Percentiles rank a stretch among this genome's conserved stretches.
Conservation (phyloP, 352 stramenopile species). For the Pythium coloratum region DNA sequence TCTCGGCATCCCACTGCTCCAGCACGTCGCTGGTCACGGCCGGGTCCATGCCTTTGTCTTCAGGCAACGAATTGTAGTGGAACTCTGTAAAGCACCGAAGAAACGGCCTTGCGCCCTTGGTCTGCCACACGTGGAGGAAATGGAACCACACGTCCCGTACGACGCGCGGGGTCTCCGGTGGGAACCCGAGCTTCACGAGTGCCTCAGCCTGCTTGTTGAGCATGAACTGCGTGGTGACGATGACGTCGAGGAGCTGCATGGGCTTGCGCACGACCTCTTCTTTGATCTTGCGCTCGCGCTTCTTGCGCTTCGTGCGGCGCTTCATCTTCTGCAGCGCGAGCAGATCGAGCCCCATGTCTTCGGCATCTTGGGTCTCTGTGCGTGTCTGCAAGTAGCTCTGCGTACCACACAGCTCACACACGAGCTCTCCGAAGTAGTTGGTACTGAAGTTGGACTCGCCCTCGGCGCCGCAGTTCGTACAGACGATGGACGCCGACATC, state of each 20-base stretch:
- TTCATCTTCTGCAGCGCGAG: slow-evolving; percentile 35
- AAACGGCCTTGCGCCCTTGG: slow-evolving; percentile 55
- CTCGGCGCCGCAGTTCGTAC: slow-evolving; percentile 69
- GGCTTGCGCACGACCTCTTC: slow-evolving; percentile 21
- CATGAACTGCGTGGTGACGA: slow-evolving; percentile 64
- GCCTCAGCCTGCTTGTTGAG: slow-evolving; percentile 49
- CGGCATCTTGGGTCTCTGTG: slow-evolving; percentile 80
- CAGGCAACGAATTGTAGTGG: slow-evolving; percentile 32
- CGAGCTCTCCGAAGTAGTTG: slow-evolving; percentile 85
- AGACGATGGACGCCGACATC: slow-evolving; percentile 48
- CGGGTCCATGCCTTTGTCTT: slow-evolving; percentile 50
- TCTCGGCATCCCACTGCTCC: slow-evolving; percentile 67
- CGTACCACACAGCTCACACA: slow-evolving; percentile 84
- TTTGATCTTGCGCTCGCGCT: slow-evolving; percentile 32
- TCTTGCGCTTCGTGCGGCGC: slow-evolving; percentile 37
- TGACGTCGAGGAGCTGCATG: slow-evolving; percentile 51
- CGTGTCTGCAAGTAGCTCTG: slow-evolving; percentile 79
- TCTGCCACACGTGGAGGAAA: slow-evolving; percentile 63
- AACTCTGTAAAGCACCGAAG: slow-evolving; percentile 79
- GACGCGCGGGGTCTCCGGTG: slow-evolving; percentile 41
- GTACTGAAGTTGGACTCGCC: slow-evolving; percentile 80
- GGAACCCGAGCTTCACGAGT: slow-evolving; percentile 43
- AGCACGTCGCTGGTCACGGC: slow-evolving; percentile 58
- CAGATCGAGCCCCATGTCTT: slow-evolving; percentile 68
- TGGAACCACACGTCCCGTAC: slow-evolving; percentile 70